These are phyloP conservation scores for Triglochin maritima DNA, from an alignment of 106 monocot genomes.

Conservation along the genomic window DNA sequence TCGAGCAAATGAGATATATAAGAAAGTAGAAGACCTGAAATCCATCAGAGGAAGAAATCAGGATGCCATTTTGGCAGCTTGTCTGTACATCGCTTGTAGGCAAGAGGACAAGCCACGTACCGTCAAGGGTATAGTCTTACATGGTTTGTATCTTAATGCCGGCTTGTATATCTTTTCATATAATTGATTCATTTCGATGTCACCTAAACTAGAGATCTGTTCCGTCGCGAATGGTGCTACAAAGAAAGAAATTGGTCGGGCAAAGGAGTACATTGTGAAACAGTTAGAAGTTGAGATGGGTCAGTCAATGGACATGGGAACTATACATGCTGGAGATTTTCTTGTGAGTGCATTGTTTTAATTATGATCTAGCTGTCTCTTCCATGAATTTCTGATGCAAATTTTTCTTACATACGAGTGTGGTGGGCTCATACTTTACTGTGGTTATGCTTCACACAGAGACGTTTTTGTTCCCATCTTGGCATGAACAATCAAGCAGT, in stretches of 20 bases:
- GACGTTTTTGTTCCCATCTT: slow-evolving; percentile 51
- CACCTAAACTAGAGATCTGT: slow-evolving; percentile 34
- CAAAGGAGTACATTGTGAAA: slow-evolving; percentile 54
- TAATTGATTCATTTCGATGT: slow-evolving; percentile 1
- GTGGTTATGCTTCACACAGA: slow-evolving; percentile 16
- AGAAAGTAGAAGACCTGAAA: slow-evolving; percentile 43
- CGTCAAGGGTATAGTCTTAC: slow-evolving; percentile 35
- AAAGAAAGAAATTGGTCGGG: slow-evolving; percentile 65
- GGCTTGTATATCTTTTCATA: background rate
- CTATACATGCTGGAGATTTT: slow-evolving; percentile 58
- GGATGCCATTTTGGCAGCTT: slow-evolving; percentile 57
- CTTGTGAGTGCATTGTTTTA: slow-evolving; percentile 19
- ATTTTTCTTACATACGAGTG: background rate
- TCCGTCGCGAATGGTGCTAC: slow-evolving; percentile 60
- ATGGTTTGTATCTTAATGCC: background rate
- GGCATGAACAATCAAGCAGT: slow-evolving; percentile 57
- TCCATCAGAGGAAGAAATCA: slow-evolving; percentile 52
- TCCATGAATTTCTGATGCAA: background rate
- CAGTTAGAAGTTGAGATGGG: slow-evolving; percentile 64
- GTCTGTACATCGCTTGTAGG: slow-evolving; percentile 53
- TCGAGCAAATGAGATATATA: slow-evolving; percentile 63
- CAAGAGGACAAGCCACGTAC: slow-evolving; percentile 53
- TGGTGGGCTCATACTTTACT: background rate
- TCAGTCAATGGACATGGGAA: slow-evolving; percentile 64
- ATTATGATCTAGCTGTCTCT: background rate